Conservation (phyloP, 805 yeast species). For the Isabelozyma rhagii region DNA sequence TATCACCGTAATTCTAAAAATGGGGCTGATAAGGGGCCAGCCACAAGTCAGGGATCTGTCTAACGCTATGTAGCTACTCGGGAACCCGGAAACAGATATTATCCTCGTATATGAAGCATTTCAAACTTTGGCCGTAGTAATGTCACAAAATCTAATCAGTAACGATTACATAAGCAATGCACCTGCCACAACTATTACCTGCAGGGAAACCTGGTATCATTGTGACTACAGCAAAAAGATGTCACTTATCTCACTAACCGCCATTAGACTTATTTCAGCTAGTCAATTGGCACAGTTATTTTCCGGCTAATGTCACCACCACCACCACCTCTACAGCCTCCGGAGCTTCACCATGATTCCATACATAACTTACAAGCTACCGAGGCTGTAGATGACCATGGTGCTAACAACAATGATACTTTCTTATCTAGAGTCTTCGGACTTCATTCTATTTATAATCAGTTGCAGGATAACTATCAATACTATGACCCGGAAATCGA, state of each 20-base stretch:
- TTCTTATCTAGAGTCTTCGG: slow-evolving; percentile 67
- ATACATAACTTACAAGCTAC: background rate
- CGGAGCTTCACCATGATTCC: background rate
- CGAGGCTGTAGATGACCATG: background rate
- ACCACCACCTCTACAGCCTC: background rate
- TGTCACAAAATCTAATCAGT: too few species aligned
- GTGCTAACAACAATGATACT: slow-evolving; percentile 40
- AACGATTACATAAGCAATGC: background rate
- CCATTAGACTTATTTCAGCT: background rate
- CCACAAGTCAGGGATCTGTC: too few species aligned
- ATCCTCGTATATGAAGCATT: too few species aligned
- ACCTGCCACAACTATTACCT: background rate
- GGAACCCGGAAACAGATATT: too few species aligned
- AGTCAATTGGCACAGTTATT: background rate
- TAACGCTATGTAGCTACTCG: too few species aligned
- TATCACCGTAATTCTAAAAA: too few species aligned
- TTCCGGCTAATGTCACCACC: background rate
- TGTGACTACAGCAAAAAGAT: background rate
- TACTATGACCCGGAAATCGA: slow-evolving; percentile 32
- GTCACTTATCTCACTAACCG: background rate
- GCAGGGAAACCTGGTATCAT: background rate
- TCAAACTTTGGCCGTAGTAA: too few species aligned
- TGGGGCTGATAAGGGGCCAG: too few species aligned
- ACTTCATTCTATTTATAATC: slow-evolving; percentile 41
- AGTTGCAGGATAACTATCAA: slow-evolving; percentile 35